Evolutionary conservation across 1,284 basidiomycete genomes (phyloP).

Genomic region (Coniferiporia weirii): DNA sequence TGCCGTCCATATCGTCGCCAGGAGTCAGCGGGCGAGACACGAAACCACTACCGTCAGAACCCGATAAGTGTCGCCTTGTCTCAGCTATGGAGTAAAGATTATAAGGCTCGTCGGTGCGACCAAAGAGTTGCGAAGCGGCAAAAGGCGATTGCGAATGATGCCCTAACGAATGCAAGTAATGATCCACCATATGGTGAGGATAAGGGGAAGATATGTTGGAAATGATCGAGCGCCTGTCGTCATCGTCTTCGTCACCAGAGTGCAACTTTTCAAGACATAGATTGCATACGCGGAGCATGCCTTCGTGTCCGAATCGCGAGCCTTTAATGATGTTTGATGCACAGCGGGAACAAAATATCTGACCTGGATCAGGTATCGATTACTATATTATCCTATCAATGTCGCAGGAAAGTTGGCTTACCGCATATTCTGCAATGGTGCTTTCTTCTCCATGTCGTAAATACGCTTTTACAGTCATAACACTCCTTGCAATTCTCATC

Average conservation of each 20-base stretch:
- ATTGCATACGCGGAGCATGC: slow-evolving; percentile 91
- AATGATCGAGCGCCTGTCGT: slow-evolving; percentile 72
- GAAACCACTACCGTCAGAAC: slow-evolving; percentile 49
- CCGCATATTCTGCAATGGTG: slow-evolving; percentile 95
- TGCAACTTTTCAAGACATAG: slow-evolving; percentile 89
- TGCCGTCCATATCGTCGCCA: slow-evolving; percentile 37
- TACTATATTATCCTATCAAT: slow-evolving; percentile 8
- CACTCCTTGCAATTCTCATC: slow-evolving; percentile 96
- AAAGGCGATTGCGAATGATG: slow-evolving; percentile 78
- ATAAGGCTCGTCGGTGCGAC: slow-evolving; percentile 68
- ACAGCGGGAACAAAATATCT: slow-evolving; percentile 90
- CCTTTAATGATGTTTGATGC: slow-evolving; percentile 98
- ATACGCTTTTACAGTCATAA: slow-evolving; percentile 88
- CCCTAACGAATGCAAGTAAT: slow-evolving; percentile 39
- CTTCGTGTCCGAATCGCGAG: slow-evolving; percentile 88
- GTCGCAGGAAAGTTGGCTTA: slow-evolving; percentile 29
- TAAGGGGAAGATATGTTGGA: slow-evolving; percentile 56
- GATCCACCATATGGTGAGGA: slow-evolving; percentile 56
- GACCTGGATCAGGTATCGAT: slow-evolving; percentile 42
- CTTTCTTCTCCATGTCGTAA: slow-evolving; percentile 89
- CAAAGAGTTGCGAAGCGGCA: slow-evolving; percentile 81
- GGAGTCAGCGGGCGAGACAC: slow-evolving; percentile 50
- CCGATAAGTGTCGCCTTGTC: slow-evolving; percentile 48
- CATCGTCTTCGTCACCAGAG: slow-evolving; percentile 72
- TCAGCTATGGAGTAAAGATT: slow-evolving; percentile 77